Evolutionary conservation across 805 yeast genomes (phyloP), one percentile per base, ranked within the genome.

Genomic region (Candida ipomoeae): DNA sequence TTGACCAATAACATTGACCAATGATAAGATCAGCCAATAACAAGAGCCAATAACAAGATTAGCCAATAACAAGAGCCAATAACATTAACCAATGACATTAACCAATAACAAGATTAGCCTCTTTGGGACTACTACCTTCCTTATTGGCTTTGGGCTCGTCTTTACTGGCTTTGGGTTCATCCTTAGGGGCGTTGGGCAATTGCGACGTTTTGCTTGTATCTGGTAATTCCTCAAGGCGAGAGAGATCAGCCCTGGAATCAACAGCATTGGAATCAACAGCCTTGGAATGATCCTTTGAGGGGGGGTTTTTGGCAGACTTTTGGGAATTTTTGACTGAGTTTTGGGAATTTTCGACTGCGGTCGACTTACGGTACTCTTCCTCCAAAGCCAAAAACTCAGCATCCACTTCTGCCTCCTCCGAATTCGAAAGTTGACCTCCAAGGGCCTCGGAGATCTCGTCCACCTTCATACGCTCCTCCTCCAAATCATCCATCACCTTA

Each of bases 401-500:
- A 47, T 85, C 90, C 17, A 87, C 80, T 58, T 84, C 90, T 37
- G 70, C 75, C 53, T 84, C 88, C 50, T 77, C 77, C 7, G 71
- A 57, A 47, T 73, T 67, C 4, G 74, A 69, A 63, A 79, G 69
- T 18, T 65, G 59, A 45, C 57, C 54, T 1, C 76, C 77, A 50
- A 87, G 66, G 38, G 79, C 64, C 34, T 79, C 81, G 54, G 82
- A 78, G 5, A 87, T 77, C 60, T 87, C 91, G 46, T 86, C 82
- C 61, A 89, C 97, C 61, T 87, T 85, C 26, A 84, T 75, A 14
- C 84, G 74, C 44, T 92, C 96, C 20, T 89, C 96, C 43, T 85
- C 88, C 18, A 87, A 78, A 46, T 88, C 91, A 64, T 91, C 97
- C 79, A 92, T 70, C 3, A 92, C 75, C 60, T 76, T 78, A 57